A percentile compares a stretch with the other conserved stretches of the same genome.
These are phyloP conservation scores for Dendrobium huoshanense DNA, from an alignment of 106 monocot genomes.

Conservation along the genomic window DNA sequence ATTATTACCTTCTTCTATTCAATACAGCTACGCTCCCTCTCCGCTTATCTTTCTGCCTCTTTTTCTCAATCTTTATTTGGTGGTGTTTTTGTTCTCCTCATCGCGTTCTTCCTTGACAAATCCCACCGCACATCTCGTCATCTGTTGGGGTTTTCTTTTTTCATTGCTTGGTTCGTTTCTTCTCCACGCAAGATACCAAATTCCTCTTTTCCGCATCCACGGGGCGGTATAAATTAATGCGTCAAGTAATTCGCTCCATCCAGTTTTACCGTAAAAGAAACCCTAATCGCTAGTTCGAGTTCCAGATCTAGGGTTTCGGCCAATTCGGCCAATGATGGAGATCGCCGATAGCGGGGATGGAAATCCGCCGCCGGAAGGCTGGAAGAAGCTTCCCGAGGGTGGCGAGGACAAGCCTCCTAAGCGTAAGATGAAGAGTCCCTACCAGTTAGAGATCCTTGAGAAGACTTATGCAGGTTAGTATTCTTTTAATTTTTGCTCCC, in stretches of 20 bases:
- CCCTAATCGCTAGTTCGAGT: not conserved
- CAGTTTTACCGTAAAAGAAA: not conserved
- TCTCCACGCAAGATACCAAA: not conserved
- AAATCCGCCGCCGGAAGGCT: conserved; percentile 26
- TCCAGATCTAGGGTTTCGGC: conserved; percentile 11
- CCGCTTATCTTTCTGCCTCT: not conserved
- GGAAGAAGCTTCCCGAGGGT: conserved; percentile 22
- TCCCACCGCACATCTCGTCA: conserved; percentile 25
- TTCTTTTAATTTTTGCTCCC: not conserved
- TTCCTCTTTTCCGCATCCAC: not conserved
- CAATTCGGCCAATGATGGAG: conserved; percentile 8
- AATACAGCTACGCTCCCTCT: not conserved
- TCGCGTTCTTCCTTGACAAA: conserved; percentile 14
- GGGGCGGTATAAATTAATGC: conserved; percentile 15
- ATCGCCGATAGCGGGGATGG: conserved; percentile 14
- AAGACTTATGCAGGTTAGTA: conserved; percentile 75
- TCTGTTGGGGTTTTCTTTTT: conserved; percentile 2
- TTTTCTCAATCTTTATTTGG: conserved; percentile 2
- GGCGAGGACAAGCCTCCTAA: conserved; percentile 52
- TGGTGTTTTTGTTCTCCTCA: conserved; percentile 11
- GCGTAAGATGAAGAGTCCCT: conserved; percentile 97
- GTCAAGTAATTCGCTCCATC: not conserved
- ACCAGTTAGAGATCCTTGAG: conserved; percentile 90
- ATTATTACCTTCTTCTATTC: not conserved
- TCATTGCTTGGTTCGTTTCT: conserved; percentile 10